These are phyloP conservation scores for Helminthosporium solani DNA, from an alignment of 2,329 filamentous ascomycete species.

Conservation along the genomic window DNA sequence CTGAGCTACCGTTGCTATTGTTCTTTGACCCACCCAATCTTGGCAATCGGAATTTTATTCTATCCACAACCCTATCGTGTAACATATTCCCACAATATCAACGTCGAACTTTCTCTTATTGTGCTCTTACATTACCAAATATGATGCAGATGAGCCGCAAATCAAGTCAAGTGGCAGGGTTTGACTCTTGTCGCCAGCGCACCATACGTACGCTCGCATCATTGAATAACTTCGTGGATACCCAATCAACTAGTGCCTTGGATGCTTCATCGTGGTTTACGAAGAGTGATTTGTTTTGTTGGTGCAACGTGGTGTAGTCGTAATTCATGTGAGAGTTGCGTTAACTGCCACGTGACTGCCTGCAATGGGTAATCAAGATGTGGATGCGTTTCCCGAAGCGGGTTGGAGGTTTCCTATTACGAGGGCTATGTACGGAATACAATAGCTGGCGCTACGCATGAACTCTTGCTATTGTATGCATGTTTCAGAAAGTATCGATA, in stretches of 20 bases:
- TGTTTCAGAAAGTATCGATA: conserved; percentile 25
- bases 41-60: background rate
- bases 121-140: background rate
- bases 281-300: background rate
- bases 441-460: conserved; percentile 3
- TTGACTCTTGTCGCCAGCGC: no score
- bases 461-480: conserved; percentile 28
- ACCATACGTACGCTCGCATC: background rate
- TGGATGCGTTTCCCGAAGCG: background rate
- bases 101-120: background rate
- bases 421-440: conserved; percentile 1
- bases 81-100: background rate
- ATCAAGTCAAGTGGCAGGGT: no score
- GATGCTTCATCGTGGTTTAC: conserved; percentile 1
- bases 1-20: conserved; percentile 14
- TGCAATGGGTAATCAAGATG: background rate
- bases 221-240: background rate
- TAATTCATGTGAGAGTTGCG: background rate
- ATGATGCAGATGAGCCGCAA: background rate
- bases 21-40: conserved; percentile 13
- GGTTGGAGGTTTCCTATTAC: conserved; percentile 1
- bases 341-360: background rate
- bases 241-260: background rate
- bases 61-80: conserved; percentile 7
- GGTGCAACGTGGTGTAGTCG: background rate